These are phyloP conservation scores for Apiospora pterosperma DNA, from an alignment of 2,329 filamentous ascomycete genomes.

Conservation along the genomic window DNA sequence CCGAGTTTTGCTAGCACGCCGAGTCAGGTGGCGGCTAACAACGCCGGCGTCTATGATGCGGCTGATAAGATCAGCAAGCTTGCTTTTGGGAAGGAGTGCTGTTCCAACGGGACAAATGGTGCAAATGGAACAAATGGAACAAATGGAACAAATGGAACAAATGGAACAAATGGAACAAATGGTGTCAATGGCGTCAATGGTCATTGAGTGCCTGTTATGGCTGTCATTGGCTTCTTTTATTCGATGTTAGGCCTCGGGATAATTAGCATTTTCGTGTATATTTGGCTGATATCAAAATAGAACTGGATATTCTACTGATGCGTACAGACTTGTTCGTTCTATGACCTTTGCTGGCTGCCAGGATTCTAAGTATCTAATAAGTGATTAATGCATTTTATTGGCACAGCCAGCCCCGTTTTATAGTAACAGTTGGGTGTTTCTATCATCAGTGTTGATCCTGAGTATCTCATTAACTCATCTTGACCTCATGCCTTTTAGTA, in stretches of 20 bases:
- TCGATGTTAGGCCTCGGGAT: neutral
- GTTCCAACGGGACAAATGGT: constrained; percentile 2
- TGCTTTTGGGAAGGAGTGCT: constrained; percentile 19
- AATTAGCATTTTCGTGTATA: neutral
- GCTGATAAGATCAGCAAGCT: constrained; percentile 26
- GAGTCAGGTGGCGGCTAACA: constrained; percentile 47
- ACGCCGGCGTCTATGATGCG: constrained; percentile 26
- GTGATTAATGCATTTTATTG: too few relatives aligned
- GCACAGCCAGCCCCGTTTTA: too few relatives aligned
- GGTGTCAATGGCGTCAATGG: neutral
- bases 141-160: neutral
- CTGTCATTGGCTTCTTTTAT: constrained; percentile 3
- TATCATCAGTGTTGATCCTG: too few relatives aligned
- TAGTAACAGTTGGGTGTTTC: too few relatives aligned
- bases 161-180: neutral
- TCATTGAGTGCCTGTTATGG: constrained; percentile 34
- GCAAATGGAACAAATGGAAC: neutral
- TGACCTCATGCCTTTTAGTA: too few relatives aligned
- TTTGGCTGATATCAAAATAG: neutral
- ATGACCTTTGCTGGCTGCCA: too few relatives aligned
- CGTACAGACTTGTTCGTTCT: neutral
- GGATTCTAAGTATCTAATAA: too few relatives aligned
- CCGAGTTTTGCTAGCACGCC: constrained; percentile 72
- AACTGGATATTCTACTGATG: neutral
- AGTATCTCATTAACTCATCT: too few relatives aligned